phyloP scores from a whole-genome alignment of 108 stramenopile species.

The Conticribra weissflogii region DNA sequence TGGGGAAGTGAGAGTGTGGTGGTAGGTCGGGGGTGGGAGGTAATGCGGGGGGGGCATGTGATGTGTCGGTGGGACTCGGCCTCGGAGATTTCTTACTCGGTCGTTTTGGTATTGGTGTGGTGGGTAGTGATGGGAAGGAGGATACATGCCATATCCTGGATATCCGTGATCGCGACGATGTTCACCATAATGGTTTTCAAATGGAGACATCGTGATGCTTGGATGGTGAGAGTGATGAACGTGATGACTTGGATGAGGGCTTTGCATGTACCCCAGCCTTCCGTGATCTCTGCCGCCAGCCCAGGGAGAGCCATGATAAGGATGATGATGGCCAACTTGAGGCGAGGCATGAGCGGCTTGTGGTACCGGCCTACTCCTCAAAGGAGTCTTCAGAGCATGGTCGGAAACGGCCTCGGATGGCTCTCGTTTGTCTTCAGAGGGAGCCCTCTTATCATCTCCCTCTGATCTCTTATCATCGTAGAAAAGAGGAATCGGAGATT shows the following conservation, averaged over 20 bases:
- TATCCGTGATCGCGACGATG: slow-evolving; percentile 20
- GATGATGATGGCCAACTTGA: slow-evolving; percentile 11
- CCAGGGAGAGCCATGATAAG: slow-evolving; percentile 19
- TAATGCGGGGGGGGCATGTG: slow-evolving; percentile 74
- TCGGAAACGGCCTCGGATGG: neutral
- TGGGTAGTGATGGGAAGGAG: slow-evolving; percentile 20
- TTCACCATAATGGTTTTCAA: slow-evolving; percentile 17
- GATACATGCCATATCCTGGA: slow-evolving; percentile 34
- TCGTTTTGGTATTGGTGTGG: slow-evolving; percentile 54
- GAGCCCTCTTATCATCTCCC: slow-evolving; percentile 5
- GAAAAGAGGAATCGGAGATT: slow-evolving; percentile 74
- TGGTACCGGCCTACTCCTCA: slow-evolving; percentile 6
- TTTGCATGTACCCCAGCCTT: slow-evolving; percentile 26
- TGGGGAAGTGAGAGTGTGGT: slow-evolving; percentile 78
- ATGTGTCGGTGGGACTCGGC: slow-evolving; percentile 59
- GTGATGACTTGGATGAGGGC: slow-evolving; percentile 46
- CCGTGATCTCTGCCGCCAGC: slow-evolving; percentile 12
- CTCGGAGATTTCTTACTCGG: slow-evolving; percentile 83
- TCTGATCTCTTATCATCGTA: slow-evolving; percentile 35
- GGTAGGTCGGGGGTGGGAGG: slow-evolving; percentile 71
- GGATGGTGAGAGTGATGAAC: slow-evolving; percentile 51
- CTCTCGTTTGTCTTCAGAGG: neutral
- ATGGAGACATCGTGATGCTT: slow-evolving; percentile 31
- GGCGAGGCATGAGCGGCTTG: slow-evolving; percentile 16
- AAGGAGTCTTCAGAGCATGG: slow-evolving; percentile 19